These are phyloP conservation scores for Microthyrium microscopicum DNA, from an alignment of 2,329 filamentous ascomycete genomes.

Conservation along the genomic window DNA sequence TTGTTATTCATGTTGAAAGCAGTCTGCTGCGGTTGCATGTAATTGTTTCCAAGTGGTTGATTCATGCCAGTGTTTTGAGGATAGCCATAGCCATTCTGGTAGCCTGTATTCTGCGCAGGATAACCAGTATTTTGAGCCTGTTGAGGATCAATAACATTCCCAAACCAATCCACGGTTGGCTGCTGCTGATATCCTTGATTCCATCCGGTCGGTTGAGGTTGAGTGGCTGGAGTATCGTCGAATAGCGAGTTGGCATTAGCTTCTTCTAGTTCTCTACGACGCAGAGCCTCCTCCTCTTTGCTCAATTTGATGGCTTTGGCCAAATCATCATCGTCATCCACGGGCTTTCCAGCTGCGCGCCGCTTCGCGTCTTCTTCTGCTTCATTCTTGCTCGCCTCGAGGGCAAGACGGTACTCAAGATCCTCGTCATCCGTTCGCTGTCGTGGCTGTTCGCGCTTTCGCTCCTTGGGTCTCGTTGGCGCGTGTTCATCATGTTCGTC, in stretches of 20 bases:
- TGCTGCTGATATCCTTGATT: conserved; percentile 98
- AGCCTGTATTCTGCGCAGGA: conserved; percentile 50
- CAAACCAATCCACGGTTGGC: conserved; percentile 89
- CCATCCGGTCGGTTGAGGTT: conserved; percentile 65
- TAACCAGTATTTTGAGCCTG: conserved; percentile 43
- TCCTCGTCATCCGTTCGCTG: conserved; percentile 62
- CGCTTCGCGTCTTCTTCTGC: conserved; percentile 72
- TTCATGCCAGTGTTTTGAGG: too few relatives aligned
- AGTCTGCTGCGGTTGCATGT: conserved; percentile 36
- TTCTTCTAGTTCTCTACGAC: conserved; percentile 72
- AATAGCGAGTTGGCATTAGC: conserved; percentile 78
- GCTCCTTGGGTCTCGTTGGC: conserved; percentile 27
- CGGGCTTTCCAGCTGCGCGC: conserved; percentile 24
- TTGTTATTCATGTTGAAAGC: conserved; percentile 36
- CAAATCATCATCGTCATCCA: conserved; percentile 68
- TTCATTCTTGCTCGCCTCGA: conserved; percentile 89
- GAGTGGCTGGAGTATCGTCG: conserved; percentile 49
- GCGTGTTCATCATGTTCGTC: conserved; percentile 50
- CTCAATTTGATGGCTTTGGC: conserved; percentile 91
- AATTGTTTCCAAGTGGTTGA: conserved; percentile 37
- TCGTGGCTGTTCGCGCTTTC: conserved; percentile 33
- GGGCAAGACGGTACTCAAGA: conserved; percentile 72
- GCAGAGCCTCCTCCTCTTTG: conserved; percentile 79
- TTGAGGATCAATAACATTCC: conserved; percentile 76
- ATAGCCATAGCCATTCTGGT: conserved; percentile 41